Evolutionary conservation across 2,329 filamentous ascomycete species (phyloP).

Genomic region (Penicillium crustosum): DNA sequence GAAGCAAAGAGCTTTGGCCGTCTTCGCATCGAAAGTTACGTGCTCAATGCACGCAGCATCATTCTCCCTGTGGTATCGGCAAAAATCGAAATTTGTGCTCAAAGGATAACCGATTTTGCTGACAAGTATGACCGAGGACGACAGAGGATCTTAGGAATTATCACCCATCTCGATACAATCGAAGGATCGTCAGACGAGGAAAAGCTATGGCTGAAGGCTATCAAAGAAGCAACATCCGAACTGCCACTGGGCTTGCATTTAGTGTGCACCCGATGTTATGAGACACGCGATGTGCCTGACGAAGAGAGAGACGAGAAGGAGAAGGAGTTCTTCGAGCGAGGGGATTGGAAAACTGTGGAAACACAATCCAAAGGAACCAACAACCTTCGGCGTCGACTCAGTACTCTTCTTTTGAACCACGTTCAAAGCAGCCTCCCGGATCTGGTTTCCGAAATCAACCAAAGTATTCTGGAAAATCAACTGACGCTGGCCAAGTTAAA

Average conservation of each 20-base stretch:
- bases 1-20: slow-evolving; percentile 54
- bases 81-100: slow-evolving; percentile 55
- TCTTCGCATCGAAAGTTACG: slow-evolving; percentile 55
- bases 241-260: slow-evolving; percentile 50
- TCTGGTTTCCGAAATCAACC: not conserved
- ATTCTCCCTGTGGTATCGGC: slow-evolving; percentile 58
- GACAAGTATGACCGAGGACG: slow-evolving; percentile 34
- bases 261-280: not conserved
- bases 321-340: slow-evolving; percentile 23
- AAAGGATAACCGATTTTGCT: slow-evolving; percentile 55
- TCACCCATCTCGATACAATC: slow-evolving; percentile 50
- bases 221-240: slow-evolving; percentile 43
- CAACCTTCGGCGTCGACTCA: not conserved
- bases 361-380: not conserved
- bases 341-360: slow-evolving; percentile 21
- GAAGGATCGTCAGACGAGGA: slow-evolving; percentile 38
- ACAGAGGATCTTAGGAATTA: slow-evolving; percentile 45
- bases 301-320: not conserved
- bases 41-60: slow-evolving; percentile 58
- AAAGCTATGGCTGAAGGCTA: slow-evolving; percentile 35
- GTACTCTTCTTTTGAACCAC: not conserved
- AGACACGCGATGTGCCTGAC: not conserved
- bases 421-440: not conserved
- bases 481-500: slow-evolving; percentile 27
- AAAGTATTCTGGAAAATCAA: slow-evolving; percentile 29